Percentiles rank a stretch among this genome's conserved stretches.
These are phyloP conservation scores for Trametes sanguinea DNA, from an alignment of 768 basidiomycete genomes.

Conservation along the genomic window DNA sequence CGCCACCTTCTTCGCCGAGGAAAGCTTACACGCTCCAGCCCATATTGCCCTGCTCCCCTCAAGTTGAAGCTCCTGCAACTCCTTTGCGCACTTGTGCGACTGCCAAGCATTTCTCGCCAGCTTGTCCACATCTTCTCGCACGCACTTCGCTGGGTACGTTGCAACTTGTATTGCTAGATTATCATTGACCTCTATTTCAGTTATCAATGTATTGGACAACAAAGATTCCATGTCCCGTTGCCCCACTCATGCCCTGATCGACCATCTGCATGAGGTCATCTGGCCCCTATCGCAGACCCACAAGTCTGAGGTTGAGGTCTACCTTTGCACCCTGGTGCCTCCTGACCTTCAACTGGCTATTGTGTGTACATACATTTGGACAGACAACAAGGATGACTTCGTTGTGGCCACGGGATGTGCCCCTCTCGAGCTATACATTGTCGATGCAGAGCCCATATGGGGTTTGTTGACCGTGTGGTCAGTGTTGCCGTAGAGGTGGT, in stretches of 20 bases:
- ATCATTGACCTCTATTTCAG: too few species aligned
- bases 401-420: neutral
- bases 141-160: too few species aligned
- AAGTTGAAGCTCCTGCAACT: too few species aligned
- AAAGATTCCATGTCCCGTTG: neutral
- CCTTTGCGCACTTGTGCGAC: too few species aligned
- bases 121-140: too few species aligned
- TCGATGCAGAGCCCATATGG: neutral
- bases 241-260: neutral
- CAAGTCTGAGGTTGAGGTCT: neutral
- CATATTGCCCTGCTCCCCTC: too few species aligned
- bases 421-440: neutral
- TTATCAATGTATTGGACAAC: too few species aligned
- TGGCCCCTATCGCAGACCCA: neutral
- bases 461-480: neutral
- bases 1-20: too few species aligned
- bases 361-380: neutral
- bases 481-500: neutral
- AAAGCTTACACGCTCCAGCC: too few species aligned
- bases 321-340: neutral
- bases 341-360: neutral
- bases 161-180: too few species aligned
- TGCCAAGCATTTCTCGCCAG: too few species aligned
- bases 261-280: neutral
- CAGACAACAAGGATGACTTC: neutral